phyloP scores from a whole-genome alignment of 2,329 filamentous ascomycete species.

The Catunica adiposa region DNA sequence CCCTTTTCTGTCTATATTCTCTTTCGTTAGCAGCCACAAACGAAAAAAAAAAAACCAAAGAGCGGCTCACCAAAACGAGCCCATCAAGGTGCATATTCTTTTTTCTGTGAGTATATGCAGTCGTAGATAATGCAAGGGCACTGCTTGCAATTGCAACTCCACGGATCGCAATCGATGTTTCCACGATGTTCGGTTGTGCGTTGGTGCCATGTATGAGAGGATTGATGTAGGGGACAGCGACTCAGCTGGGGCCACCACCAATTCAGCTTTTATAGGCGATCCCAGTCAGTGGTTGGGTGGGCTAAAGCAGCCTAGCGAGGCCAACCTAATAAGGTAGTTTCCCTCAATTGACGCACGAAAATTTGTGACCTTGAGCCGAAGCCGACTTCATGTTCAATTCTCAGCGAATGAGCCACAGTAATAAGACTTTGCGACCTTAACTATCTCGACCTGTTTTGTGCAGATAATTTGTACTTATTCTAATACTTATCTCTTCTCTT shows the following conservation, averaged over 20 bases:
- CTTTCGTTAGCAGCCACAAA: background rate
- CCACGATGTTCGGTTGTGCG: background rate
- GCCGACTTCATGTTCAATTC: background rate
- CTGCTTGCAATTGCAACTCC: background rate
- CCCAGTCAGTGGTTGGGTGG: background rate
- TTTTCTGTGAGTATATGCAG: too few species aligned
- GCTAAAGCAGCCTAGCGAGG: background rate
- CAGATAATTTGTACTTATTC: background rate
- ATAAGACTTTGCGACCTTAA: background rate
- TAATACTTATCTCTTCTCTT: background rate
- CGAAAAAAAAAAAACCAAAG: background rate
- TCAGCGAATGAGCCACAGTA: background rate
- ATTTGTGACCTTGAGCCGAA: background rate
- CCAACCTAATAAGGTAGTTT: background rate
- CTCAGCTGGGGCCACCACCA: background rate
- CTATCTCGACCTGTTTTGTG: background rate
- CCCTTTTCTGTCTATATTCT: background rate
- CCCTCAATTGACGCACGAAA: background rate
- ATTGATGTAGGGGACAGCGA: too few species aligned
- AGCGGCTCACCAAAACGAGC: background rate
- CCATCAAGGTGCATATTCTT: background rate
- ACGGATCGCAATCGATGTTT: background rate
- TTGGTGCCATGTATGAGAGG: background rate
- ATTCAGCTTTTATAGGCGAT: background rate
- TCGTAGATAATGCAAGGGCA: too few species aligned